Percentiles rank a stretch among this genome's conserved stretches.
These are phyloP conservation scores for Larix kaempferi DNA, from an alignment of 75 land plant genomes.

Conservation along the genomic window DNA sequence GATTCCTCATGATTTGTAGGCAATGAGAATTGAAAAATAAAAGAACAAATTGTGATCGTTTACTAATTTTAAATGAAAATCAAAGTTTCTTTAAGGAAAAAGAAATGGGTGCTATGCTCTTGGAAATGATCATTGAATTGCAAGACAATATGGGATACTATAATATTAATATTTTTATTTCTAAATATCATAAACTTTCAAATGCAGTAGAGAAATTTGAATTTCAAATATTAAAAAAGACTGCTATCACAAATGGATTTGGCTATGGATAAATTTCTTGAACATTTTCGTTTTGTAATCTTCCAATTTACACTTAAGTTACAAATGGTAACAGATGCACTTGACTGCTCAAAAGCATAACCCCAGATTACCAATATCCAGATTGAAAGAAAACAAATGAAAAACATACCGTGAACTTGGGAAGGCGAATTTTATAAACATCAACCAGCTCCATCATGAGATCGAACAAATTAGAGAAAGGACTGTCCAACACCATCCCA, in stretches of 20 bases:
- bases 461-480: slow-evolving; percentile 88
- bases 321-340: background rate
- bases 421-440: slow-evolving; percentile 95
- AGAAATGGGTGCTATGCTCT: too few relatives aligned
- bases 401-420: slow-evolving; percentile 86
- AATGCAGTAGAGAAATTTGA: background rate
- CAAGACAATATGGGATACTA: too few relatives aligned
- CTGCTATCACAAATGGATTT: background rate
- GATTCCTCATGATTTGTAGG: too few relatives aligned
- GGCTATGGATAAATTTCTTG: background rate
- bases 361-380: background rate
- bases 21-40: too few relatives aligned
- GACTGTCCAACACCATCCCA: slow-evolving; percentile 96
- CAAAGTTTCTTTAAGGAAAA: too few relatives aligned
- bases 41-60: too few relatives aligned
- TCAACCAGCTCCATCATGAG: slow-evolving; percentile 99
- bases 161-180: background rate
- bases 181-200: background rate
- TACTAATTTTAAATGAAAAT: too few relatives aligned
- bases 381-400: background rate
- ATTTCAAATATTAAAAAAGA: background rate
- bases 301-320: background rate
- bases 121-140: too few relatives aligned
- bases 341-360: background rate
- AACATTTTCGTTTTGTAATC: background rate